phyloP scores from a whole-genome alignment of 148 eudicot genomes.

The Spergularia marina region DNA sequence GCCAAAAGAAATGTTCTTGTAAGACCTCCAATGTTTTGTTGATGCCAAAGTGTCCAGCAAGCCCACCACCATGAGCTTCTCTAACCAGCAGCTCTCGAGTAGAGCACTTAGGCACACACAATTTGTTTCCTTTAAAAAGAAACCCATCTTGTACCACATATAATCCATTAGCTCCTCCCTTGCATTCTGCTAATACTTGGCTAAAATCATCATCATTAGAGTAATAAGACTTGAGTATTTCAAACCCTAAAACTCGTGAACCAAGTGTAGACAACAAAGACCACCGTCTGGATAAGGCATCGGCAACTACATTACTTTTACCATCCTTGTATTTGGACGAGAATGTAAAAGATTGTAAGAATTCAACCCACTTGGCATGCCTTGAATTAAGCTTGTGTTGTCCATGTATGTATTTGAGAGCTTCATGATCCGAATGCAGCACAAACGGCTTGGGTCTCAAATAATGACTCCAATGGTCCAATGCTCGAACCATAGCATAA shows the following conservation, averaged over 20 bases:
- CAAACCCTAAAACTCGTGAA: background rate
- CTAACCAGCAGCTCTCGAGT: background rate
- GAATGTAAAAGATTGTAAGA: background rate
- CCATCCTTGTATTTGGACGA: background rate
- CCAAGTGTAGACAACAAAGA: background rate
- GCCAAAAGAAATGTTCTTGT: too few species aligned
- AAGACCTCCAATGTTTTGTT: too few species aligned
- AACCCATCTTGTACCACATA: background rate
- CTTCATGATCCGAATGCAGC: background rate
- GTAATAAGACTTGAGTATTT: background rate
- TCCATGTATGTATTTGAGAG: too few species aligned
- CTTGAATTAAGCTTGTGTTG: background rate
- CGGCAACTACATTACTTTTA: background rate
- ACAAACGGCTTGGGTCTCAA: background rate
- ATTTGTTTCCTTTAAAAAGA: background rate
- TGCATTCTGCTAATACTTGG: background rate
- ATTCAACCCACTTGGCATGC: background rate
- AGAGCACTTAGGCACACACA: background rate
- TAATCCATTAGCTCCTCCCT: background rate
- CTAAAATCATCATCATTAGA: background rate
- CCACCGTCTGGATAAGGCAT: background rate
- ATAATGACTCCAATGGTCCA: constrained; percentile 1
- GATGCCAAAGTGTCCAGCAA: too few species aligned
- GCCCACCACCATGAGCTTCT: too few species aligned
- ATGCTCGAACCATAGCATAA: background rate